Evolutionary conservation across 2,329 filamentous ascomycete genomes (phyloP).

Genomic region (Venturia asperata): DNA sequence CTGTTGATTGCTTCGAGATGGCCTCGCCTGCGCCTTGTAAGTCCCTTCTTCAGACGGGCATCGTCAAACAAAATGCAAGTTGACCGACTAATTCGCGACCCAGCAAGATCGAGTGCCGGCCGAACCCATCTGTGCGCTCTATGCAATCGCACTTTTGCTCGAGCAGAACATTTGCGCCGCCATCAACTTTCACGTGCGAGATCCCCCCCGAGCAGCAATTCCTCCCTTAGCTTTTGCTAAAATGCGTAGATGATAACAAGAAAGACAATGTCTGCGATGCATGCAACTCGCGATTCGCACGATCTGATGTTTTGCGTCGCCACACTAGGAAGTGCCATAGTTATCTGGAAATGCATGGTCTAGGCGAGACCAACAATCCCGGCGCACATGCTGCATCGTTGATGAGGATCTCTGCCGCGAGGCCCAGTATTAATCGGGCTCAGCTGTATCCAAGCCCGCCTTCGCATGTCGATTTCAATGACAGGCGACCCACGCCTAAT

Average conservation of each 20-base stretch:
- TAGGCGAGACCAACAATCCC: background rate
- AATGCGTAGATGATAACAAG: background rate
- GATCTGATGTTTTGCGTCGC: constrained; percentile 3
- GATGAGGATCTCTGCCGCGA: background rate
- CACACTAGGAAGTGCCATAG: constrained; percentile 5
- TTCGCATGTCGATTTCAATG: constrained; percentile 1
- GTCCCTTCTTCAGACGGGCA: background rate
- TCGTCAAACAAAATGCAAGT: background rate
- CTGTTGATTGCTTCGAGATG: background rate
- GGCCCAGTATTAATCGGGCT: background rate
- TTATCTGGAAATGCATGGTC: background rate
- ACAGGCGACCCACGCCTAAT: background rate
- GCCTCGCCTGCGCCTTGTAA: background rate
- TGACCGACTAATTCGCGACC: background rate
- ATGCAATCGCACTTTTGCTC: background rate
- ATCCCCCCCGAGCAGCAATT: background rate
- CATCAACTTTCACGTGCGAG: constrained; percentile 5
- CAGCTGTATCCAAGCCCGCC: background rate
- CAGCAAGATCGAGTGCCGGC: background rate
- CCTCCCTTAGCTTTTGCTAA: background rate
- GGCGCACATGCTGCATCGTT: background rate
- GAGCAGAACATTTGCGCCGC: constrained; percentile 3
- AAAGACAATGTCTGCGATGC: background rate
- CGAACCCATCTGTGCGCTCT: constrained; percentile 1
- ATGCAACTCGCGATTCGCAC: background rate